These are phyloP conservation scores for Hypoxylon sp. DNA, from an alignment of 2,329 filamentous ascomycete species.

Conservation along the genomic window DNA sequence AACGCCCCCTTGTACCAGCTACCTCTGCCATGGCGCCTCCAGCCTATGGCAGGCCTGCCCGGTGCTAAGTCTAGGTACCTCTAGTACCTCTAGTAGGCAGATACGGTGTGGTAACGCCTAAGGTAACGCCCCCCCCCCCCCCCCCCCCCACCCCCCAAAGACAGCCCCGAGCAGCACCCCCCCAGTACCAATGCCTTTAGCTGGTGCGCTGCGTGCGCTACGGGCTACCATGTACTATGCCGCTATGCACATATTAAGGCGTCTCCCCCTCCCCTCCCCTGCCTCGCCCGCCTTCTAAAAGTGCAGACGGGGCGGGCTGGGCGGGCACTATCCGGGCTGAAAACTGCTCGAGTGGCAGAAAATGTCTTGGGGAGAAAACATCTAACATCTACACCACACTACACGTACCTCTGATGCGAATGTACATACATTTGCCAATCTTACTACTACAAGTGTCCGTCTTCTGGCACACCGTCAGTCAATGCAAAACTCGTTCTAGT, in stretches of 20 bases:
- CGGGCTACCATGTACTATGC: background rate
- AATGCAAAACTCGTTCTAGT: too few relatives aligned
- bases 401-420: too few relatives aligned
- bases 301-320: conserved; percentile 4
- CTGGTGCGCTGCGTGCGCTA: conserved; percentile 14
- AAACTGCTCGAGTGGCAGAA: background rate
- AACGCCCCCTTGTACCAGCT: too few relatives aligned
- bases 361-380: too few relatives aligned
- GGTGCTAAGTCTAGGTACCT: background rate
- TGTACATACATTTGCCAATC: too few relatives aligned
- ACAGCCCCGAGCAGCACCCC: background rate
- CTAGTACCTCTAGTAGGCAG: background rate
- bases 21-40: too few relatives aligned
- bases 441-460: too few relatives aligned
- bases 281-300: too few relatives aligned
- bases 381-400: too few relatives aligned
- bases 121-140: background rate
- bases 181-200: background rate
- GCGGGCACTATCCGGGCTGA: background rate
- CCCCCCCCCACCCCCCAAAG: background rate
- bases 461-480: too few relatives aligned
- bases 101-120: too few relatives aligned
- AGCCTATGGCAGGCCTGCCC: too few relatives aligned
- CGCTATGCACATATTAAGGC: conserved; percentile 22
- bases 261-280: background rate